Evolutionary conservation across 2,329 filamentous ascomycete genomes (phyloP), one percentile per base, ranked within the genome.

Genomic region (Herpotrichia juniperi): DNA sequence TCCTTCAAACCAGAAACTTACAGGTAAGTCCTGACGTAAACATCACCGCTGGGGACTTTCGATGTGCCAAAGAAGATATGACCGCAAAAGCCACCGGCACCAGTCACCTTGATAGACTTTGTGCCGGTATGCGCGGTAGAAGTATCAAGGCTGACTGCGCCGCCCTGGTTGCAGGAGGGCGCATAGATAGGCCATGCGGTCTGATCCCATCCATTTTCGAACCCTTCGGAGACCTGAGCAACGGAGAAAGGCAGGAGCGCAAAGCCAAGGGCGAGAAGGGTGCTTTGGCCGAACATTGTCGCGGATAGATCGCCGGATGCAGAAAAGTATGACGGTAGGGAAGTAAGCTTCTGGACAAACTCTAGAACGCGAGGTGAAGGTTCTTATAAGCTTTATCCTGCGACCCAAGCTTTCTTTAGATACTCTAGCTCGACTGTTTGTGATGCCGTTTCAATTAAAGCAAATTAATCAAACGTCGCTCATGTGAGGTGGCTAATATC

Each of bases 21-120:
- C 83, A 86, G 51, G 58, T 73, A 86, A 16, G 77, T 74, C 57
- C 83, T 67, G 21, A 86, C 82, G 49, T 85, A 86, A 47, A 86
- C 73, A 63, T 86, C 80, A 2, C 83, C 83, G 46, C 66, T 77
- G 0, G 83, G 83, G 2, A 86, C 73, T 40, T 79, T 77, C 1
- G 74, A 82, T 1, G 83, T 86, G 52, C 83, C 83, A 51, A 87
- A 81, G 71, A 86, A 86, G 40, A 84, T 81, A 63, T 87, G 83
- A 26, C 69, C 69, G 45, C 69, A 72, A 52, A 65, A 72, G 5
- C 84, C 14, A 84, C 89, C 9, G 83, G 91, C 54, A 79, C 90
- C 62, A 78, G 85, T 68, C 68, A 86, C 68, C 89, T 93, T 2
- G 94, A 99, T 71, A 81, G 87, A 71, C 83, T 93, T 59, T 85